Conservation (phyloP, 2,329 filamentous ascomycete genomes). For the Pseudogymnoascus destructans region DNA sequence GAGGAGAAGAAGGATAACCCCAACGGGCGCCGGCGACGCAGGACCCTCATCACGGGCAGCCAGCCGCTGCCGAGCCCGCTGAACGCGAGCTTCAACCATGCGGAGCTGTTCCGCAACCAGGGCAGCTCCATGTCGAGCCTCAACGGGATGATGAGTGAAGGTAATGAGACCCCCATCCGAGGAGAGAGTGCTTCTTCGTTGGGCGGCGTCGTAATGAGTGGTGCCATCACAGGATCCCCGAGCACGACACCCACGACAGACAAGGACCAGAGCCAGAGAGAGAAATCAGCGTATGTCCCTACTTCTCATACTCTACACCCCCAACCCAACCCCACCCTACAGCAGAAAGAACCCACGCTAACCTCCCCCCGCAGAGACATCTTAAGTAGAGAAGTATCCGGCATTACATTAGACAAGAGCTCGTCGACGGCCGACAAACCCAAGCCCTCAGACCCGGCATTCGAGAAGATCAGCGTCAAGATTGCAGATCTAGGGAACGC, state of each 20-base stretch:
- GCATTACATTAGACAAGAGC: slow-evolving; percentile 79
- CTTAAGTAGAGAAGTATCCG: slow-evolving; percentile 82
- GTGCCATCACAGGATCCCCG: slow-evolving; percentile 26
- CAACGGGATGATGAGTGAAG: slow-evolving; percentile 71
- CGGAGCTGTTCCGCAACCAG: slow-evolving; percentile 50
- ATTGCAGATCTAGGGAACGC: slow-evolving; percentile 97
- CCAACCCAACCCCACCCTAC: not conserved
- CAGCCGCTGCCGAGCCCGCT: slow-evolving; percentile 91
- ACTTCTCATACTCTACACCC: not conserved
- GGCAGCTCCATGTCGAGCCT: slow-evolving; percentile 58
- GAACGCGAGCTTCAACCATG: slow-evolving; percentile 77
- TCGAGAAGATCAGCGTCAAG: slow-evolving; percentile 74
- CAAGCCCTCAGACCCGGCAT: slow-evolving; percentile 41
- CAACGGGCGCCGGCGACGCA: slow-evolving; percentile 76
- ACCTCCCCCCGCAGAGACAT: slow-evolving; percentile 49
- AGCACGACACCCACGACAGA: slow-evolving; percentile 37
- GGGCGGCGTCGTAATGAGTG: slow-evolving; percentile 39
- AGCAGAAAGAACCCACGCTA: not conserved
- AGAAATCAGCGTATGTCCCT: slow-evolving; percentile 77
- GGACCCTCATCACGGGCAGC: slow-evolving; percentile 92
- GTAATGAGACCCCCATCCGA: slow-evolving; percentile 39
- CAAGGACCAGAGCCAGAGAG: slow-evolving; percentile 59
- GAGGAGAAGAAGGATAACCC: slow-evolving; percentile 71
- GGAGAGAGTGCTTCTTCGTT: slow-evolving; percentile 27
- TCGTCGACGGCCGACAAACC: slow-evolving; percentile 44